Conservation (phyloP, 148 eudicot species). For the Oxyria digyna region DNA sequence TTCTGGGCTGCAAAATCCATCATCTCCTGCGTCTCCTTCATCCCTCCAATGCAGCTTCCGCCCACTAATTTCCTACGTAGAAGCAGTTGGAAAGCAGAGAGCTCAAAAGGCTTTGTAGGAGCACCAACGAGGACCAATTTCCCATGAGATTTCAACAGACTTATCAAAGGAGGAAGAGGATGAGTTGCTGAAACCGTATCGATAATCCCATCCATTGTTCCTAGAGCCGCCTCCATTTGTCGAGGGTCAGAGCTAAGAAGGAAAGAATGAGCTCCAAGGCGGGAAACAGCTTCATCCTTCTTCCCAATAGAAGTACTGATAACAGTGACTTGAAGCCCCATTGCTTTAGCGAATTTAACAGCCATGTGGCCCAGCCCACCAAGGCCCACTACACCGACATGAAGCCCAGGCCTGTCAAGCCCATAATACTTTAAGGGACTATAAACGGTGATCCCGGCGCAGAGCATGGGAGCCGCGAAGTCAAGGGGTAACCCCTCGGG, state of each 20-base stretch:
- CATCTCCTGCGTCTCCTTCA: conserved; percentile 37
- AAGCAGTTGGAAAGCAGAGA: neutral
- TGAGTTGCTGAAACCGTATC: conserved; percentile 84
- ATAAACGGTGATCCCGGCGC: conserved; percentile 79
- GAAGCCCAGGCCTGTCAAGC: conserved; percentile 40
- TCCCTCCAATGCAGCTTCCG: conserved; percentile 31
- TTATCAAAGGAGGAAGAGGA: conserved; percentile 55
- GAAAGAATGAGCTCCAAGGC: conserved; percentile 67
- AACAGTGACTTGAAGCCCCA: conserved; percentile 70
- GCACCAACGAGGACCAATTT: conserved; percentile 73
- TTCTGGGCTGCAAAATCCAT: conserved; percentile 30
- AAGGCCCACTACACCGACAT: conserved; percentile 61
- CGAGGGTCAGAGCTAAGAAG: conserved; percentile 40
- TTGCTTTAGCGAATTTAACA: conserved; percentile 72
- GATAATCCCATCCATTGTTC: conserved; percentile 60
- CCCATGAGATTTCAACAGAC: conserved; percentile 65
- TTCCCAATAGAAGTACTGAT: conserved; percentile 84
- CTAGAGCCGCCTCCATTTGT: conserved; percentile 60
- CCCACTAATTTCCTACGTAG: conserved; percentile 20
- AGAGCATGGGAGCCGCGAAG: conserved; percentile 73
- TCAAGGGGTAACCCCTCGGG: conserved; percentile 72
- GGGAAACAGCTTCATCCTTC: conserved; percentile 46
- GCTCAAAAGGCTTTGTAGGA: conserved; percentile 71
- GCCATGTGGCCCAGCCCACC: conserved; percentile 91
- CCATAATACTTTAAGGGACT: conserved; percentile 49